Evolutionary conservation across 768 basidiomycete genomes (phyloP), one percentile per base, ranked within the genome.

Genomic region (Suillus weaverae): DNA sequence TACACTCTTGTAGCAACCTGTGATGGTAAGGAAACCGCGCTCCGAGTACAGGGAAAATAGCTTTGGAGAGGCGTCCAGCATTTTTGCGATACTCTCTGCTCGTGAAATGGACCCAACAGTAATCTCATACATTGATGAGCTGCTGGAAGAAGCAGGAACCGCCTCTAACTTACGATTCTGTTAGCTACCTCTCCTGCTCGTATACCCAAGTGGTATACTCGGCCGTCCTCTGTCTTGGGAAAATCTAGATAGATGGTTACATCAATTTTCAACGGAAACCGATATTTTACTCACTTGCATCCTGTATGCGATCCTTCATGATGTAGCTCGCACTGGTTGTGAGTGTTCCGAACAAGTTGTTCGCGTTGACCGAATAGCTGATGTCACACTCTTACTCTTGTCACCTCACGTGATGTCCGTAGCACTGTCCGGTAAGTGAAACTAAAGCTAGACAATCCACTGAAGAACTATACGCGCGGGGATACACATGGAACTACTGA

Each of bases 141-240:
- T 39, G 30, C 20, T 26, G 41, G 43, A 56, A 66, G 61, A 38
- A 41, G 55, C 55, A 33, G 60, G 22, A 48, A 35, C 10, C 61
- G 48, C 62, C 56, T 38, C 10, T 60, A 65, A 44, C 82, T 74
- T 73, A 92, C 89, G 67, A 94, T 89, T 63, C 90, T 85, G 74
- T 92, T 92, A 48, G 92, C 89, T 16, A 94, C 87, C 73, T 94
- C 90, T 46, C 92, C 90, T 46, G 85, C 80, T 54, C 85, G 82
- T 67, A 93, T 76, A 43, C 90, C 92, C 33, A 93, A 84, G 76
- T 93, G 91, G 76, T 93, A 93, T 54, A 92, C 90, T 61, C 89
- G 87, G 59, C 83, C 83, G 72, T 90, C 89, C 56, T 81, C 81
- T 44, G 90, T 90, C 64, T 86, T 84, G 64, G 91, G 91, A 72